Percentiles rank a stretch among this genome's conserved stretches.
Evolutionary conservation across 495 filamentous ascomycete species (phyloP).

Genomic region (Sabuloglossum arenarium): DNA sequence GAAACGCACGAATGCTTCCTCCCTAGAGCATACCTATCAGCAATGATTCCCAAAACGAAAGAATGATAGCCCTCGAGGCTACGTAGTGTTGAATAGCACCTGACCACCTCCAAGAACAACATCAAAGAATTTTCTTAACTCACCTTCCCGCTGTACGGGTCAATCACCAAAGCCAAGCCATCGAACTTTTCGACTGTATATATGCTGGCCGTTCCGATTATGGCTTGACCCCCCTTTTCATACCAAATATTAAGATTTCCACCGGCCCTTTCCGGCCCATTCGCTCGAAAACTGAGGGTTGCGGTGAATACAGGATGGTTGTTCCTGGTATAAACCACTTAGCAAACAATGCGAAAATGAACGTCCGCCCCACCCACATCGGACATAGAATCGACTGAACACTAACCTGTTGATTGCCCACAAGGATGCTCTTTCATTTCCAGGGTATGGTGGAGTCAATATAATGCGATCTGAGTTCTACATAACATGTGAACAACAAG

Average conservation of each 20-base stretch:
- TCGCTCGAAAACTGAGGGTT: conserved; percentile 73
- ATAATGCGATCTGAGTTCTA: conserved; percentile 72
- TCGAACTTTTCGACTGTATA: conserved; percentile 72
- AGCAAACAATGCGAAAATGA: not conserved
- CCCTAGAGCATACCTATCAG: conserved; percentile 22
- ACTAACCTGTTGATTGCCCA: conserved; percentile 46
- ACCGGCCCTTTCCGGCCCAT: conserved; percentile 61
- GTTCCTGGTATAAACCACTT: conserved; percentile 13
- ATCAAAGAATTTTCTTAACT: conserved; percentile 5
- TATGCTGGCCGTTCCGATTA: conserved; percentile 48
- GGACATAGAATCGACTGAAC: not conserved
- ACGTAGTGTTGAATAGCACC: not conserved
- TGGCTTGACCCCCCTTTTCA: conserved; percentile 43
- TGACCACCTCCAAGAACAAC: not conserved
- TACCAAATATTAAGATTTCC: conserved; percentile 94
- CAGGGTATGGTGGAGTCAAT: conserved; percentile 72
- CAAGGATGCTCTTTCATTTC: conserved; percentile 61
- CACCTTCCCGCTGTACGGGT: conserved; percentile 64
- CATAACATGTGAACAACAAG: not conserved
- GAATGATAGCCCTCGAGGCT: not conserved
- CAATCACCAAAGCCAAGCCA: conserved; percentile 67
- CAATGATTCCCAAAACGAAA: conserved; percentile 5
- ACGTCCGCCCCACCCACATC: not conserved
- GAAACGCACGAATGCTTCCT: conserved; percentile 65
- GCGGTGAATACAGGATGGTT: conserved; percentile 47